A percentile compares a stretch with the other conserved stretches of the same genome.
Conservation (phyloP, 257 asterid genomes). For the Paraleonurus japonicus region DNA sequence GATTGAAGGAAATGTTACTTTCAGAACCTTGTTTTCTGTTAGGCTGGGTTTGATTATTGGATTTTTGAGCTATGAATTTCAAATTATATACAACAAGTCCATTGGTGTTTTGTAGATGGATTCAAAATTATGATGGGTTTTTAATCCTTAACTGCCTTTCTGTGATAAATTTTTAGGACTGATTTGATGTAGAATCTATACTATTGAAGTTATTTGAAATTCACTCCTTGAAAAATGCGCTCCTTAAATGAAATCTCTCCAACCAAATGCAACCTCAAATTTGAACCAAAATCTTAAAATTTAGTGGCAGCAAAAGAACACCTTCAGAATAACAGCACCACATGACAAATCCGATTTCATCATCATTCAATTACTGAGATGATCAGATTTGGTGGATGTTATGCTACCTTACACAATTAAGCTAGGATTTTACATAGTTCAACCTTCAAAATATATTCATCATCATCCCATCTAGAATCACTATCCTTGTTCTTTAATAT, state of each 20-base stretch:
- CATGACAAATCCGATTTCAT: background rate
- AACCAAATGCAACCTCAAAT: background rate
- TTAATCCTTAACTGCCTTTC: background rate
- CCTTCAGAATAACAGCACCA: background rate
- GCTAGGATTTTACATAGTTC: background rate
- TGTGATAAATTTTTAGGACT: background rate
- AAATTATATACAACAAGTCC: background rate
- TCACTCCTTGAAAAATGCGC: background rate
- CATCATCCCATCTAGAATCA: background rate
- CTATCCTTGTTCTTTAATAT: background rate
- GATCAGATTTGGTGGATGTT: background rate
- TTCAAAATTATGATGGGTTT: background rate
- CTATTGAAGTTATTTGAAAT: background rate
- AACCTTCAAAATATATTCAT: background rate
- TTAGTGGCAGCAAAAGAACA: background rate
- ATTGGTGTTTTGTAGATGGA: background rate
- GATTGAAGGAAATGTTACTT: background rate
- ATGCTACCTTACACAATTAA: slow-evolving; percentile 1
- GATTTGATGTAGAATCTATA: background rate
- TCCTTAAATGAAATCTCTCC: background rate
- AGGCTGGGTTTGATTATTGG: background rate
- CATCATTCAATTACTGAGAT: background rate
- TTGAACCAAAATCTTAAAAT: background rate
- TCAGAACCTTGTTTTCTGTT: background rate
- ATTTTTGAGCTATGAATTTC: background rate